Evolutionary conservation across 2,329 filamentous ascomycete species (phyloP).

Genomic region (Colletotrichum sp.): DNA sequence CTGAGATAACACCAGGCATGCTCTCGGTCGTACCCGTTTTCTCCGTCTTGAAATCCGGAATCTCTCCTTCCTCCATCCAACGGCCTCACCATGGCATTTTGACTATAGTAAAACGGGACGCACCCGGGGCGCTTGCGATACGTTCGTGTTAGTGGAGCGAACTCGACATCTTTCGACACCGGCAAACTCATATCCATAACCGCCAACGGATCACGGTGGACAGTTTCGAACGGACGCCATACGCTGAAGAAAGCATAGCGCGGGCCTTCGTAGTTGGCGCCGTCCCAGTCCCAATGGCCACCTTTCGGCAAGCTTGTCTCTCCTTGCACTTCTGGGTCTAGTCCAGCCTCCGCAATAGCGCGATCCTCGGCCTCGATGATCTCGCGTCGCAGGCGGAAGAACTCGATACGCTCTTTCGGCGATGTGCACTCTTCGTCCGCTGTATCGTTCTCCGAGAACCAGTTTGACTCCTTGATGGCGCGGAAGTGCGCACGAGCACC

Average conservation of each 20-base stretch:
- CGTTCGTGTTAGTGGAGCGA: not conserved
- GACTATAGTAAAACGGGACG: slow-evolving; percentile 5
- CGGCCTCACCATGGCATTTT: not conserved
- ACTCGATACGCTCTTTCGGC: not conserved
- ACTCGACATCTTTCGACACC: not conserved
- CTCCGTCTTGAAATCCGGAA: not conserved
- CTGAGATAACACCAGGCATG: slow-evolving; percentile 1
- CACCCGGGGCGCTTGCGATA: not conserved
- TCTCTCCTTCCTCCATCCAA: not conserved
- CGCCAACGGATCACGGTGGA: not conserved
- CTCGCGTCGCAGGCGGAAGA: not conserved
- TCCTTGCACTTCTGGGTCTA: not conserved
- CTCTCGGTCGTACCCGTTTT: not conserved
- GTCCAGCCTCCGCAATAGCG: not conserved
- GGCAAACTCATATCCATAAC: slow-evolving; percentile 8
- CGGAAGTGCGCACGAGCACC: slow-evolving; percentile 6
- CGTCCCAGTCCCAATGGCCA: slow-evolving; percentile 8
- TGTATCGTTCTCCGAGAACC: not conserved
- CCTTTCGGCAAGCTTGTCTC: not conserved
- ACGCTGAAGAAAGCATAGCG: slow-evolving; percentile 8
- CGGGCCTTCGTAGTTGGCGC: not conserved
- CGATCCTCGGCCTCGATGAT: slow-evolving; percentile 3
- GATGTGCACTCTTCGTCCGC: not conserved
- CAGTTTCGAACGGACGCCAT: slow-evolving; percentile 1
- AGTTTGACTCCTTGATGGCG: not conserved